A percentile compares a stretch with the other conserved stretches of the same genome.
Conservation (phyloP, 1,284 basidiomycete species). For the Puccinia hordei region DNA sequence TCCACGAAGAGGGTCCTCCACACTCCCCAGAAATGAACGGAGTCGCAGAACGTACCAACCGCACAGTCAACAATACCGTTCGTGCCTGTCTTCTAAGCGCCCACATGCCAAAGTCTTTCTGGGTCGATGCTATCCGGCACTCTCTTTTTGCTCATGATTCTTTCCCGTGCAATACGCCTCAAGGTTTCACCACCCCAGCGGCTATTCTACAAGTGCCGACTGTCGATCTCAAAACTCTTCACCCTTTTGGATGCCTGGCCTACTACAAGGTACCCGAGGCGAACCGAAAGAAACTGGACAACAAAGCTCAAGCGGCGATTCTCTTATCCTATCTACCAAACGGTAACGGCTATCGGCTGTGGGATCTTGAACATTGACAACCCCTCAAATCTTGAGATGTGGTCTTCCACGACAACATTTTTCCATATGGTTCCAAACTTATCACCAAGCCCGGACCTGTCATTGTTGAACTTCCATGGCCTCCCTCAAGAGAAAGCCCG, state of each 20-base stretch:
- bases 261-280: background rate
- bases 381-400: background rate
- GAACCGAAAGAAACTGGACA: background rate
- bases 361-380: background rate
- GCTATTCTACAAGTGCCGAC: too few species aligned
- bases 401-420: background rate
- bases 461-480: background rate
- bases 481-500: too few species aligned
- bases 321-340: background rate
- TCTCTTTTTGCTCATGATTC: too few species aligned
- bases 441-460: background rate
- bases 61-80: background rate
- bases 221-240: background rate
- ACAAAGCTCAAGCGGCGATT: background rate
- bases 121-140: too few species aligned
- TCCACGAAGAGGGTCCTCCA: conserved; percentile 30
- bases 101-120: too few species aligned
- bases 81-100: background rate
- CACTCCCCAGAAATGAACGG: conserved; percentile 50
- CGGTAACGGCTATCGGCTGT: background rate
- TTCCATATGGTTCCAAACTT: background rate
- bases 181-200: too few species aligned
- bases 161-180: too few species aligned
- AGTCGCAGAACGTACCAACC: background rate
- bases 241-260: too few species aligned